Percentiles rank a stretch among this genome's conserved stretches.
Evolutionary conservation across 192 early-diverging fungal genomes (phyloP).

Genomic region (Anaeromyces robustus): DNA sequence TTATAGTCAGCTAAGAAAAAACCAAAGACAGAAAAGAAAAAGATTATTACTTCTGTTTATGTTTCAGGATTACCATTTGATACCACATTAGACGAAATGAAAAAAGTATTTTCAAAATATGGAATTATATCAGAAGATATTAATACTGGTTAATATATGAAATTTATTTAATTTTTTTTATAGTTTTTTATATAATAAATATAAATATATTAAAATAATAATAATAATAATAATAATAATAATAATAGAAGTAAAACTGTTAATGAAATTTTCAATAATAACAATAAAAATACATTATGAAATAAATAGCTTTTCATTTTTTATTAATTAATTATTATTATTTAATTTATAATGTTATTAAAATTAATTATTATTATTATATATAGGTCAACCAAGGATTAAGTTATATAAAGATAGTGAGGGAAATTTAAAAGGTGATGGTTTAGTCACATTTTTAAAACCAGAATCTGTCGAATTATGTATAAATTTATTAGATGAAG

Average conservation of each 20-base stretch:
- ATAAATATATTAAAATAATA: constrained; percentile 4
- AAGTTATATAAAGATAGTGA: constrained; percentile 71
- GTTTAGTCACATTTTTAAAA: constrained; percentile 78
- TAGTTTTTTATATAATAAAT: too few species aligned
- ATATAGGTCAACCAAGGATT: constrained; percentile 63
- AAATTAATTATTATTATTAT: background rate
- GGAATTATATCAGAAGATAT: constrained; percentile 70
- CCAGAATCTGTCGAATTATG: constrained; percentile 77
- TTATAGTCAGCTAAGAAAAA: constrained; percentile 15
- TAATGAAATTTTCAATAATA: too few species aligned
- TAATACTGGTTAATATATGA: constrained; percentile 4
- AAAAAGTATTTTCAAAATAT: constrained; percentile 51
- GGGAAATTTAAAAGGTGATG: constrained; percentile 73
- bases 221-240: constrained; percentile 9
- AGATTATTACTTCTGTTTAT: constrained; percentile 68
- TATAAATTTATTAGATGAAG: constrained; percentile 72
- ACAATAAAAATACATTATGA: too few species aligned
- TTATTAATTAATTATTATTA: too few species aligned
- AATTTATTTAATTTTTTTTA: background rate
- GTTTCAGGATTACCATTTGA: constrained; percentile 71
- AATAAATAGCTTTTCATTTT: too few species aligned
- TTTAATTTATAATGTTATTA: too few species aligned
- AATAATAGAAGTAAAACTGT: too few species aligned
- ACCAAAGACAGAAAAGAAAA: constrained; percentile 28
- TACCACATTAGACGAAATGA: constrained; percentile 62